phyloP scores from a whole-genome alignment of 768 basidiomycete species.

The Daedaleopsis nitida region DNA sequence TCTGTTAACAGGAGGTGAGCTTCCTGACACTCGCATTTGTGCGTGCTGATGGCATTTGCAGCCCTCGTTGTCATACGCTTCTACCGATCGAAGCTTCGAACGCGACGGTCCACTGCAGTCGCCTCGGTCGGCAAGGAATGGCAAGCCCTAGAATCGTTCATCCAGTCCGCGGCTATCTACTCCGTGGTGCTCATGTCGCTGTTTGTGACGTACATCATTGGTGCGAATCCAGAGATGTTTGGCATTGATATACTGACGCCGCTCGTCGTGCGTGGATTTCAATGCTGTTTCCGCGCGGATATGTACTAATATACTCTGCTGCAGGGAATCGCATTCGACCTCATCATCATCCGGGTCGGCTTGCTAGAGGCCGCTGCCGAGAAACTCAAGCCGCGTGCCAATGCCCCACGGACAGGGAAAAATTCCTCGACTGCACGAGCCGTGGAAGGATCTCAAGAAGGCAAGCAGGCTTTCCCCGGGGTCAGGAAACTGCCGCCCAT shows the following conservation, averaged over 20 bases:
- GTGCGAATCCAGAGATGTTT: neutral
- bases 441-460: no score
- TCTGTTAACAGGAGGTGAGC: neutral
- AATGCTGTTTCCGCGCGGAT: neutral
- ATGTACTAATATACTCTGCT: neutral
- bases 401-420: neutral
- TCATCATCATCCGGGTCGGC: neutral
- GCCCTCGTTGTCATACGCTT: neutral
- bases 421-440: neutral
- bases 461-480: no score
- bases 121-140: neutral
- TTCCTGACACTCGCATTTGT: neutral
- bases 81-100: neutral
- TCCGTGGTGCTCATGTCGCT: neutral
- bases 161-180: neutral
- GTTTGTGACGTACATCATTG: neutral
- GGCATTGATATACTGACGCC: neutral
- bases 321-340: neutral
- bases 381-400: neutral
- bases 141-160: neutral
- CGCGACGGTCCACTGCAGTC: neutral
- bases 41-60: neutral
- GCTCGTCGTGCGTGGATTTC: constrained; percentile 2
- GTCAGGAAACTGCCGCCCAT: no score
- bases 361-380: neutral